Evolutionary conservation across 2,329 filamentous ascomycete species (phyloP).

Genomic region (Beauveria bassiana): DNA sequence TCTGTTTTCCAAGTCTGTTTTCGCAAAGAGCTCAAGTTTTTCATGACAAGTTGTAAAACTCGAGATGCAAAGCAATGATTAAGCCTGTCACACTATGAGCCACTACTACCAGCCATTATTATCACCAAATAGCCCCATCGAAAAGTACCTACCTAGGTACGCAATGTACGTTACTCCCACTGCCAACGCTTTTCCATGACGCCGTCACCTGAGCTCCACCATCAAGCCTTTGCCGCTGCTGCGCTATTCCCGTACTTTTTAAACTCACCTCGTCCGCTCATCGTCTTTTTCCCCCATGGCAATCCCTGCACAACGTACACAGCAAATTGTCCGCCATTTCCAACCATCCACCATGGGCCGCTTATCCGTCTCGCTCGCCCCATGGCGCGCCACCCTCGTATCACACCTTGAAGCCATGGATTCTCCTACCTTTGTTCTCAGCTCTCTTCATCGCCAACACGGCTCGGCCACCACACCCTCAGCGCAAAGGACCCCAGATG

Average conservation of each 20-base stretch:
- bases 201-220: not conserved
- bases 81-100: too few relatives aligned
- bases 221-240: not conserved
- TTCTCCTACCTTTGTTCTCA: constrained; percentile 42
- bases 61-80: too few relatives aligned
- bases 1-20: too few relatives aligned
- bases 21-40: too few relatives aligned
- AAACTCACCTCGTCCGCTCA: not conserved
- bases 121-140: too few relatives aligned
- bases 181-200: not conserved
- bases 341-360: constrained; percentile 19
- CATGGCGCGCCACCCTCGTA: constrained; percentile 46
- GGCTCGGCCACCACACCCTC: constrained; percentile 2
- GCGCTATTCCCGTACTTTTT: not conserved
- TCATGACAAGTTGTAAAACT: too few relatives aligned
- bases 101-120: too few relatives aligned
- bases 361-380: constrained; percentile 29
- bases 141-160: too few relatives aligned
- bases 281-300: constrained; percentile 5
- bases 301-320: constrained; percentile 18
- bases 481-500: constrained; percentile 30
- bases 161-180: too few relatives aligned
- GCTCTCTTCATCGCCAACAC: constrained; percentile 36
- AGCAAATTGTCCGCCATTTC: constrained; percentile 22
- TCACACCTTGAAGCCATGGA: constrained; percentile 41